phyloP scores from a whole-genome alignment of 1,139 yeast species.

The Eremothecium cymbalariae region DNA sequence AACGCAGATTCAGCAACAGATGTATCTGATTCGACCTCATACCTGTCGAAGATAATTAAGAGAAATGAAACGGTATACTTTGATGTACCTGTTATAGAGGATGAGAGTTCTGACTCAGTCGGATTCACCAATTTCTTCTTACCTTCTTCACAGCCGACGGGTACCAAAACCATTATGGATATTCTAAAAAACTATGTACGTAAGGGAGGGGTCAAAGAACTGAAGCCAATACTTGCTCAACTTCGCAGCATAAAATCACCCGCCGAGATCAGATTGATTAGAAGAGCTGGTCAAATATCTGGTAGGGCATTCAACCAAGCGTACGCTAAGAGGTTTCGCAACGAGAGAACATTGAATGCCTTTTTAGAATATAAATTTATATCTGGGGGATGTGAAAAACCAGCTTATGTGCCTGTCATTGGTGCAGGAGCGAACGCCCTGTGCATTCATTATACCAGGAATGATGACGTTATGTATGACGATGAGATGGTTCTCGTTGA shows the following conservation, averaged over 20 bases:
- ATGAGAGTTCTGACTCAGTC: constrained; percentile 16
- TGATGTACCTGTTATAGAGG: constrained; percentile 32
- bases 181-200: constrained; percentile 21
- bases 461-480: constrained; percentile 64
- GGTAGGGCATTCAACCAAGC: constrained; percentile 80
- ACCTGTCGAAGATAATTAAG: constrained; percentile 41
- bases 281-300: constrained; percentile 73
- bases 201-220: constrained; percentile 37
- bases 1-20: constrained; percentile 75
- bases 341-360: constrained; percentile 75
- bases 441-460: constrained; percentile 83
- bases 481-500: constrained; percentile 88
- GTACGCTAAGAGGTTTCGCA: constrained; percentile 52
- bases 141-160: constrained; percentile 21
- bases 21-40: constrained; percentile 37
- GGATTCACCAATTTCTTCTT: constrained; percentile 22
- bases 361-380: constrained; percentile 76
- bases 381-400: constrained; percentile 78
- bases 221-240: constrained; percentile 45
- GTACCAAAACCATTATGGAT: constrained; percentile 19
- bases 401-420: constrained; percentile 92
- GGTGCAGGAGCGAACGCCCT: constrained; percentile 87
- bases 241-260: constrained; percentile 65
- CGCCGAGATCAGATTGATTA: constrained; percentile 69
- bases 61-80: constrained; percentile 45